Base-by-base conservation (phyloP, 73 alveolate genomes). In the Tetrahymena elliotti region DNA sequence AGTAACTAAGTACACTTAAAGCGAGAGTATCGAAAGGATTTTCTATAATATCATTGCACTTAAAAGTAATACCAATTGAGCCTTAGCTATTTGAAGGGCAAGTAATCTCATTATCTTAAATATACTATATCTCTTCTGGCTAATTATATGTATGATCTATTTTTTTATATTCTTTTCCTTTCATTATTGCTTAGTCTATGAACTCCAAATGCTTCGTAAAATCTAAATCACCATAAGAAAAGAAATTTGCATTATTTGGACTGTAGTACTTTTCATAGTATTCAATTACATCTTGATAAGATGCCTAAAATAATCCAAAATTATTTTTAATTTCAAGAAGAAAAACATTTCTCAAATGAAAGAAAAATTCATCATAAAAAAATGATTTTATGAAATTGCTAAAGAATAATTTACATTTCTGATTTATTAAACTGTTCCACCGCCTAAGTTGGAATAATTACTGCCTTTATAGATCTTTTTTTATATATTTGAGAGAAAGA, bases 181-280 rank as follows among this genome's bases (percentile, higher is more conserved):
- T 34, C 95, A 97, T 68, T 33, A 96, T 96, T 15, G 52, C 84
- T 10, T 52, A 83, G 31, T 96, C 93, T 0, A 97, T 84, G 53
- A 35, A 96, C 18, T 96, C 97, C 82, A 97, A 35, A 52, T 97
- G 98, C 83, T 96, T 84, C 38, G 97, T 96, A 88, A 97, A 97
- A 93, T 97, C 97, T 20, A 97, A 84, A 84, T 97, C 98, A 1
- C 98, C 98, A 83, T 96, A 97, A 35, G 98, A 93, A 24, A 97
- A 93, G 96, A 97, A 84, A 33, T 96, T 94, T 9, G 96, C 53
- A 96, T 97, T 97, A 9, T 93, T 40, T 9, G 98, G 97, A 94
- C 96, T 96, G 83, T 97, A 97, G 52, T 96, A 93, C 93, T 93
- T 93, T 68, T 84, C 27, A 83, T 97, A 97, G 92, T 93, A 97